Evolutionary conservation across 208 protist species (phyloP).

Genomic region (Angomonas deanei): DNA sequence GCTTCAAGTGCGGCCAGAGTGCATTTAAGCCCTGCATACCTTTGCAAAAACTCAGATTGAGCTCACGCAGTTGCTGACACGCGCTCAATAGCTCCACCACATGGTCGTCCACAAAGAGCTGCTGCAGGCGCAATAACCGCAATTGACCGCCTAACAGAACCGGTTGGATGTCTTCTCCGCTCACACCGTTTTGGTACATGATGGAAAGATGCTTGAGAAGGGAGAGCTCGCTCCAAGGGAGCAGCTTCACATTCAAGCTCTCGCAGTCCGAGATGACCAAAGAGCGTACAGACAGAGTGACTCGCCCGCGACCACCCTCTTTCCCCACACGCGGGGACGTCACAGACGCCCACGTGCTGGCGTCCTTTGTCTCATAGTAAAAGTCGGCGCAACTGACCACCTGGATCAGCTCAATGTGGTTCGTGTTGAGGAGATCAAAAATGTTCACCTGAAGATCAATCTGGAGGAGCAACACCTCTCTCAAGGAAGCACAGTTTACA

Average conservation of each 20-base stretch:
- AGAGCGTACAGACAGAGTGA: conserved; percentile 13
- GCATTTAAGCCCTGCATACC: conserved; percentile 17
- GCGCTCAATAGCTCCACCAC: conserved; percentile 10
- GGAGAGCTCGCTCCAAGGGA: conserved; percentile 17
- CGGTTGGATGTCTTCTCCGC: conserved; percentile 10
- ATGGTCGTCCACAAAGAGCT: conserved; percentile 20
- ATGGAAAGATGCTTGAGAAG: conserved; percentile 24
- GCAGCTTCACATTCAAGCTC: conserved; percentile 9
- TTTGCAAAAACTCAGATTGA: conserved; percentile 28
- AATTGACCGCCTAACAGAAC: conserved; percentile 11
- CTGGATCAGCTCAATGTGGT: conserved; percentile 25
- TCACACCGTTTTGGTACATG: conserved; percentile 23
- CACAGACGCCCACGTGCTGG: conserved; percentile 6
- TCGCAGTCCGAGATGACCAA: conserved; percentile 24
- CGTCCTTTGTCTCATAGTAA: conserved; percentile 15
- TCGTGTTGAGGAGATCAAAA: conserved; percentile 23
- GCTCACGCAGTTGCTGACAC: conserved; percentile 13
- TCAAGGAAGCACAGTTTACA: conserved; percentile 13
- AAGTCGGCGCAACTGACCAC: conserved; percentile 28
- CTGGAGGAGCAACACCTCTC: conserved; percentile 26
- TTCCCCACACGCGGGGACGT: conserved; percentile 12
- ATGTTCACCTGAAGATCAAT: conserved; percentile 30
- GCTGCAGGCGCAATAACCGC: conserved; percentile 18
- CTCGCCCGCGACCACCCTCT: too few relatives aligned
- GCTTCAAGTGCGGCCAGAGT: conserved; percentile 13